A percentile compares a stretch with the other conserved stretches of the same genome.
phyloP scores from a whole-genome alignment of 2,329 filamentous ascomycete genomes.

The Thelonectria rubi region DNA sequence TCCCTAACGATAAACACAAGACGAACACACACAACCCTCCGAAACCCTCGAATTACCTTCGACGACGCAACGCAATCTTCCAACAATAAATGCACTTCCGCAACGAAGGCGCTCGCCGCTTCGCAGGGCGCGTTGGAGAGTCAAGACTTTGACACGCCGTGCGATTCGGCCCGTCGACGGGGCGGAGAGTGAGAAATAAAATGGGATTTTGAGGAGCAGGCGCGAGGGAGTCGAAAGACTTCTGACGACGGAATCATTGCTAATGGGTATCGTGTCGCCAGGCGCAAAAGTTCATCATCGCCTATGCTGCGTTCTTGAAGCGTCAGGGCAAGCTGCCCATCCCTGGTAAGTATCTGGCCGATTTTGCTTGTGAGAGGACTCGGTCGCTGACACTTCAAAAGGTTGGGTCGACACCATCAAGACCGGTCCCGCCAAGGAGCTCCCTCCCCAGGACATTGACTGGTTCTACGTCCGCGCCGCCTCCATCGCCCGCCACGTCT shows the following conservation, averaged over 20 bases:
- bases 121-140: constrained; percentile 28
- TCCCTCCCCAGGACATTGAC: constrained; percentile 97
- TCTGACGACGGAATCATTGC: constrained; percentile 77
- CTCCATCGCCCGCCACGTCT: constrained; percentile 96
- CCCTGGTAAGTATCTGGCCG: constrained; percentile 70
- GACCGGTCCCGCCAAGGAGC: constrained; percentile 95
- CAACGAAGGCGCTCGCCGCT: constrained; percentile 27
- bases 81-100: constrained; percentile 34
- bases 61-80: constrained; percentile 33
- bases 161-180: constrained; percentile 26
- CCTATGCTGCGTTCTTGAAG: constrained; percentile 91
- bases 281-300: constrained; percentile 89
- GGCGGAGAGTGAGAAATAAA: constrained; percentile 32
- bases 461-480: constrained; percentile 95
- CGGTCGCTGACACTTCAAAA: constrained; percentile 48
- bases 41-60: background rate
- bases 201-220: constrained; percentile 65
- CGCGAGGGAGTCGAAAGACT: constrained; percentile 77
- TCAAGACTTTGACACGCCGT: constrained; percentile 31
- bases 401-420: constrained; percentile 99
- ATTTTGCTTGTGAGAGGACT: too few species aligned
- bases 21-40: constrained; percentile 1
- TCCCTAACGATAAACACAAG: constrained; percentile 41
- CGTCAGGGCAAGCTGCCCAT: constrained; percentile 92
- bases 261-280: constrained; percentile 67